A percentile compares a stretch with the other conserved stretches of the same genome.
Evolutionary conservation across 805 yeast genomes (phyloP).

Genomic region (Nakazawaea siamensis): DNA sequence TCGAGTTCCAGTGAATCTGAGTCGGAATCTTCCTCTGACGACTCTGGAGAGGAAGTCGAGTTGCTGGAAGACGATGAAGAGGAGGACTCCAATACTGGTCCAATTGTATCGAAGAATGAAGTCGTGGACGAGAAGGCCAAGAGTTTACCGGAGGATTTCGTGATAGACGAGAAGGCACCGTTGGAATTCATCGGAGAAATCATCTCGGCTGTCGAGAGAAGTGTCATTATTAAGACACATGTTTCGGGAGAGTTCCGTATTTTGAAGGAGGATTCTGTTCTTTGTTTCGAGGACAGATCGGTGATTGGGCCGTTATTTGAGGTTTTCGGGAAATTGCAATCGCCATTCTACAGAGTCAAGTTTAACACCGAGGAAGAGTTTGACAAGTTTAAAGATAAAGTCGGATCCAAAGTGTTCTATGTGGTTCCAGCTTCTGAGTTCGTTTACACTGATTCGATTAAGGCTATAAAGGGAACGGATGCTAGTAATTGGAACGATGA

Average conservation of each 20-base stretch:
- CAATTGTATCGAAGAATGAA: constrained; percentile 77
- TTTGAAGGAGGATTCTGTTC: constrained; percentile 69
- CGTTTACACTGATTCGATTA: constrained; percentile 65
- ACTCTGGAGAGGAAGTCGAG: constrained; percentile 4
- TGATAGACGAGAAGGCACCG: constrained; percentile 49
- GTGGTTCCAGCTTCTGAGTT: constrained; percentile 80
- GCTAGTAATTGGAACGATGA: constrained; percentile 95
- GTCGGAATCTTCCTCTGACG: constrained; percentile 12
- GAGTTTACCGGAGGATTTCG: constrained; percentile 56
- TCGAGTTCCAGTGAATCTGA: constrained; percentile 14
- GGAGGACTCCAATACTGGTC: constrained; percentile 44
- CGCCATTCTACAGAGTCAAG: constrained; percentile 75
- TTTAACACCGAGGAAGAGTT: constrained; percentile 45
- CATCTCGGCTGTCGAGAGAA: constrained; percentile 60
- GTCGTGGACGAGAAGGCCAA: constrained; percentile 60
- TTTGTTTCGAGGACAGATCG: constrained; percentile 67
- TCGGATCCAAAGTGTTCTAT: constrained; percentile 57
- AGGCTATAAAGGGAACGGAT: constrained; percentile 75
- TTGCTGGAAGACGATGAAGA: constrained; percentile 29
- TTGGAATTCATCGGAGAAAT: constrained; percentile 68
- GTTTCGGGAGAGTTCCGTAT: constrained; percentile 81
- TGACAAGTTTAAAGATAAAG: constrained; percentile 33
- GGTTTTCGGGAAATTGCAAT: constrained; percentile 79
- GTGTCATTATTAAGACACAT: constrained; percentile 62
- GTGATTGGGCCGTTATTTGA: constrained; percentile 77